These are phyloP conservation scores for Yamadazyma scolyti DNA, from an alignment of 805 yeast species.

Conservation along the genomic window DNA sequence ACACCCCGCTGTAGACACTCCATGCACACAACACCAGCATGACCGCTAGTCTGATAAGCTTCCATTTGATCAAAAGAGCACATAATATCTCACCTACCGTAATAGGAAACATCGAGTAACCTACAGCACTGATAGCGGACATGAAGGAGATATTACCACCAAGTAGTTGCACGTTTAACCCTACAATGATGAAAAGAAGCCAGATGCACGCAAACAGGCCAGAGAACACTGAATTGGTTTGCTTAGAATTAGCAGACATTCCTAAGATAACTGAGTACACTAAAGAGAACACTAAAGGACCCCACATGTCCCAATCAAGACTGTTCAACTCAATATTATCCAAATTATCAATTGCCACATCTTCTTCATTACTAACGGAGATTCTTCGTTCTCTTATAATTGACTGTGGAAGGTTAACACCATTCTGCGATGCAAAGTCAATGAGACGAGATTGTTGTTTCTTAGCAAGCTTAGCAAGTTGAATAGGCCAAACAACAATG, in stretches of 20 bases:
- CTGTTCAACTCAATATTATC: conserved; percentile 17
- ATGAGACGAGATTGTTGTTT: conserved; percentile 31
- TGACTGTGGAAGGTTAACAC: conserved; percentile 33
- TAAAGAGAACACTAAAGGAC: conserved; percentile 63
- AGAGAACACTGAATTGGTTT: conserved; percentile 54
- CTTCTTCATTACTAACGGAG: conserved; percentile 22
- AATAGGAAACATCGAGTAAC: conserved; percentile 67
- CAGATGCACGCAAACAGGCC: conserved; percentile 62
- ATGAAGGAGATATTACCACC: conserved; percentile 62
- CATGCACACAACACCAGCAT: conserved; percentile 49
- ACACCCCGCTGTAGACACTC: conserved; percentile 62
- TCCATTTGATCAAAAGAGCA: conserved; percentile 42
- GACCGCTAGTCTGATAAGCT: conserved; percentile 46
- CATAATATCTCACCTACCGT: conserved; percentile 50
- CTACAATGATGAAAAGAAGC: conserved; percentile 58
- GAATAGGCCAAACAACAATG: conserved; percentile 44
- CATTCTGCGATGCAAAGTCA: conserved; percentile 32
- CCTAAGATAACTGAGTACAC: conserved; percentile 52
- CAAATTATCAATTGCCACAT: conserved; percentile 26
- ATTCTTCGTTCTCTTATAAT: conserved; percentile 22
- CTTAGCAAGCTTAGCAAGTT: conserved; percentile 31
- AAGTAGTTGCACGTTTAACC: conserved; percentile 61
- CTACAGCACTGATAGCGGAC: conserved; percentile 66
- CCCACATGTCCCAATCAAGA: conserved; percentile 67
- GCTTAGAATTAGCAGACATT: conserved; percentile 38